These are phyloP conservation scores for Plantago rigida DNA, from an alignment of 305 asterid species.

Conservation along the genomic window DNA sequence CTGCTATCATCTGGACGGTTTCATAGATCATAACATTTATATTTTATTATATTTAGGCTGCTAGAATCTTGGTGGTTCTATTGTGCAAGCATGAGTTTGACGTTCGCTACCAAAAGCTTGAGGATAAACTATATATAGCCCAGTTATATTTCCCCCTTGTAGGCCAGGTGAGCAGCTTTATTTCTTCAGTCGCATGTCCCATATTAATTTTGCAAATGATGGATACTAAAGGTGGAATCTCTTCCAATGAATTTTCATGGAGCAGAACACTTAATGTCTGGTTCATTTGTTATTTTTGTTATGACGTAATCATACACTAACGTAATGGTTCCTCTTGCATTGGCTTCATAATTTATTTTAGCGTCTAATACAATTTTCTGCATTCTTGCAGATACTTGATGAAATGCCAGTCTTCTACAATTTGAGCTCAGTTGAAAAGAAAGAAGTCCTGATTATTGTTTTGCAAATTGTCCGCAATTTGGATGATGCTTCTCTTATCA, in stretches of 20 bases:
- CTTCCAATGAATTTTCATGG: too few relatives aligned
- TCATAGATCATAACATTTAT: conserved; percentile 17
- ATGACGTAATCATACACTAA: too few relatives aligned
- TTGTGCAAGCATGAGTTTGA: conserved; percentile 97
- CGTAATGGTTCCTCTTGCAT: conserved; percentile 14
- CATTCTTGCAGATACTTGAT: conserved; percentile 70
- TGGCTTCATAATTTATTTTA: conserved; percentile 28
- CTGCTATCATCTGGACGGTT: conserved; percentile 18
- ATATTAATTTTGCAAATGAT: neutral
- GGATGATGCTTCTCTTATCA: conserved; percentile 88
- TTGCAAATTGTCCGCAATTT: conserved; percentile 84
- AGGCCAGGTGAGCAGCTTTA: conserved; percentile 59
- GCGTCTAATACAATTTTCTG: conserved; percentile 22
- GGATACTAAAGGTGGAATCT: neutral
- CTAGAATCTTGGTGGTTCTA: conserved; percentile 81
- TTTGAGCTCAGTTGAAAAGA: conserved; percentile 79
- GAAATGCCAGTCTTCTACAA: conserved; percentile 99
- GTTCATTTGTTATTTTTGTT: neutral
- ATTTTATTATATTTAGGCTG: conserved; percentile 56
- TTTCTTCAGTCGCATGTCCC: conserved; percentile 21
- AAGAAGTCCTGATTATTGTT: conserved; percentile 72
- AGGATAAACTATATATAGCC: conserved; percentile 93
- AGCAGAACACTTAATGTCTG: neutral
- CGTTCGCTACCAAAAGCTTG: conserved; percentile 90
- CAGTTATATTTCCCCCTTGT: conserved; percentile 91